Conservation (phyloP, 495 filamentous ascomycete genomes). For the Patellaria atrata region DNA sequence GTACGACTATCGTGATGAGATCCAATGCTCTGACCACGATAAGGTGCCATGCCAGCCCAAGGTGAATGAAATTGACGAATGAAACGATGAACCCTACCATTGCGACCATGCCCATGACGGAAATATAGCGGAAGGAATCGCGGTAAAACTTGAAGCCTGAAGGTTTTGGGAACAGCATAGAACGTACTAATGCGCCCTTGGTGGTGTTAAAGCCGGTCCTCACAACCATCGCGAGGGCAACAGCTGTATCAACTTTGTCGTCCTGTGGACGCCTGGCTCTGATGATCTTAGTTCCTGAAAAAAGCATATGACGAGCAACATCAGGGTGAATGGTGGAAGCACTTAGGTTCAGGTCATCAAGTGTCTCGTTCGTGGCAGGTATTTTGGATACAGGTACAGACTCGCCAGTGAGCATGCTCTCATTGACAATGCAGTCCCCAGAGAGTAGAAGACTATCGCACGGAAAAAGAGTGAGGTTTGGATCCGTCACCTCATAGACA, state of each 20-base stretch:
- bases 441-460: slow-evolving; percentile 85
- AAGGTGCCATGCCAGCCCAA: slow-evolving; percentile 71
- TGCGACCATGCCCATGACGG: slow-evolving; percentile 89
- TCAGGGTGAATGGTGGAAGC: slow-evolving; percentile 66
- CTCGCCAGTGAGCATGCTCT: slow-evolving; percentile 98
- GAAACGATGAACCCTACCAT: slow-evolving; percentile 77
- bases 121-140: slow-evolving; percentile 96
- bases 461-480: slow-evolving; percentile 82
- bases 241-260: slow-evolving; percentile 71
- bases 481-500: slow-evolving; percentile 94
- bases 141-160: slow-evolving; percentile 97
- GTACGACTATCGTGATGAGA: slow-evolving; percentile 94
- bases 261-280: slow-evolving; percentile 79
- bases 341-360: slow-evolving; percentile 56
- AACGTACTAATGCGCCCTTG: slow-evolving; percentile 88
- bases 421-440: slow-evolving; percentile 97
- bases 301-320: slow-evolving; percentile 76
- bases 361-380: slow-evolving; percentile 69
- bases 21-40: slow-evolving; percentile 88
- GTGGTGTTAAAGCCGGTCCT: slow-evolving; percentile 95
- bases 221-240: slow-evolving; percentile 80
- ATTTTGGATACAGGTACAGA: slow-evolving; percentile 92
- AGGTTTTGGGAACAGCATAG: slow-evolving; percentile 97
- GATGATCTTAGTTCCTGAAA: slow-evolving; percentile 90
- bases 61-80: slow-evolving; percentile 78